Base-by-base conservation (phyloP, 1,284 basidiomycete species). In the Ustilago crameri region DNA sequence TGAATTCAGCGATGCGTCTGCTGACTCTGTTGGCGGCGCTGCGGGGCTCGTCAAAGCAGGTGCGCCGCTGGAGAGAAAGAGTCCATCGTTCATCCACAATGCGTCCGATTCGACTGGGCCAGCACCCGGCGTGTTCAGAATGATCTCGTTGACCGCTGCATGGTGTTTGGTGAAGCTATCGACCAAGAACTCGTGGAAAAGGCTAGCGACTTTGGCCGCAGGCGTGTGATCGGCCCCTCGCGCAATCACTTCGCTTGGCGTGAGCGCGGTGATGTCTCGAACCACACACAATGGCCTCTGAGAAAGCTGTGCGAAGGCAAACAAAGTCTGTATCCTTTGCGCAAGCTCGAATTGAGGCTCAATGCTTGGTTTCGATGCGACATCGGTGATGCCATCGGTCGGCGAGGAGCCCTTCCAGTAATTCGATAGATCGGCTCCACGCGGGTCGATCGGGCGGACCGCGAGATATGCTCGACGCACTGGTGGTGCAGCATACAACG, bases 381-480 rank as follows among this genome's bases (percentile, higher is more conserved):
- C 1, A 5, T 47, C 46, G 8, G 43, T 48, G 15, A 18, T 32
- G 4, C 23, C 10, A 14, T 69, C 60, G 14, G 66, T 54, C 5
- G 70, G 65, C 3, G 53, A 3, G 0, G 54, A 42, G n/a, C 65
- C 65, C 42, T 62, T 74, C 70, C 70, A 74, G 45, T 65, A 74
- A 41, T 65, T 61, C 23, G 58, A 51, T 7, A 74, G 38, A 22
- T 74, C 70, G 5, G 57, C 37, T 9, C 42, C 52, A 23, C 58
- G 66, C 17, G 35, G 32, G 42, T 74, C 70, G 27, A 43, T 34
- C 9, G 61, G 61, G 20, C 56, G 41, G 2, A 41, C 53, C 5
- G 60, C 51, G 0, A 69, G 46, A 34, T 57, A 74, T 17, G 70
- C 70, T 3, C 35, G 40, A 2, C 70, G 60, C 14, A 59, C 57